Base-by-base conservation (phyloP, 176 grass and related monocot species). In the Cocos nucifera region DNA sequence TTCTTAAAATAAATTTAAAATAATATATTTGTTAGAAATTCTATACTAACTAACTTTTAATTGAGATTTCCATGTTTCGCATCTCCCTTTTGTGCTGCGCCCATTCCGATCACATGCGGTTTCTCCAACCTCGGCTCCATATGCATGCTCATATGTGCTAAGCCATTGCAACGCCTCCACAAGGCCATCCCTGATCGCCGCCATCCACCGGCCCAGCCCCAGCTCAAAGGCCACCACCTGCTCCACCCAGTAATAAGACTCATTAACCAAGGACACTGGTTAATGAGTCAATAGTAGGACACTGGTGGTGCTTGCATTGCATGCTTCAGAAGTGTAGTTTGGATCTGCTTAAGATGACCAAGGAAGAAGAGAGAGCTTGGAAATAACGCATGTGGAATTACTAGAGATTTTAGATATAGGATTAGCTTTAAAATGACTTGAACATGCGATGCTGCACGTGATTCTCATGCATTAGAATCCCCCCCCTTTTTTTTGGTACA, bases 111-210 rank as follows among this genome's bases (percentile, higher is more conserved):
- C 89, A 16, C 89, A 89, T 0, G 82, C 89, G 2, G 89, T 82
- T 0, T 75, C 85, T 0, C 85, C 85, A 39, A 95, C 29, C 72
- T 95, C 88, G 4, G 89, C 82, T 1, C 89, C 89, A 0, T 71
- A 58, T 61, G 80, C 18, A 69, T 95, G 84, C 18, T 95, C 72
- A 32, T 71, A 84, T 25, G 80, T 95, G 71, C 23, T 2, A 23
- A 95, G 0, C 84, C 78, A 56, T 88, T 88, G 57, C 74, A 62
- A 1, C 81, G 84, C n/a, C 64, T 95, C 81, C 30, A 88, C 16
- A 30, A 88, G 57, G 15, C 81, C 89, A n/a, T 69, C 29, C 76
- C 83, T 66, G 14, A 95, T 18, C 55, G 85, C 78, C 54, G 75
- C 53, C 49, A 85, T 77, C 89, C 81, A 88, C 3, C 75, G 84